A percentile compares a stretch with the other conserved stretches of the same genome.
Conservation (phyloP, 805 yeast genomes). For the Starmerella kuoi region DNA sequence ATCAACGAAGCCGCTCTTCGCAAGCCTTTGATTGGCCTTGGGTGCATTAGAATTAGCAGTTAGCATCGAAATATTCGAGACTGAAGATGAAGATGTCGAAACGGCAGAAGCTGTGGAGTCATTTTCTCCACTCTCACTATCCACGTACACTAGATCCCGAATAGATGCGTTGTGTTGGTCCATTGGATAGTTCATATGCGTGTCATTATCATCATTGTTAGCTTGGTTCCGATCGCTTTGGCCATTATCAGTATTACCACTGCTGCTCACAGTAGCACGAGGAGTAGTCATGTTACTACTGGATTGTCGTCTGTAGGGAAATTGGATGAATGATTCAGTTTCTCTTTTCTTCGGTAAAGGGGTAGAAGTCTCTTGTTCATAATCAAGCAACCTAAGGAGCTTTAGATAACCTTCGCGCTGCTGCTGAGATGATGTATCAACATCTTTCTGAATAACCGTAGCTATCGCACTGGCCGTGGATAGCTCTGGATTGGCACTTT, state of each 20-base stretch:
- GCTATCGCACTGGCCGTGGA: slow-evolving; percentile 4
- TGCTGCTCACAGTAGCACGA: background rate
- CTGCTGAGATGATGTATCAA: slow-evolving; percentile 2
- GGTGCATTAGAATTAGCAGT: background rate
- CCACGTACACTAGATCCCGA: background rate
- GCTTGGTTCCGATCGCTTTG: background rate
- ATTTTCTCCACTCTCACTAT: background rate
- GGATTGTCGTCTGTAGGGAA: background rate
- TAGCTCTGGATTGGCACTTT: background rate
- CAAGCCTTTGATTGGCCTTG: background rate
- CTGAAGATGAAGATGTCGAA: background rate
- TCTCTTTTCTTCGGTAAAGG: background rate
- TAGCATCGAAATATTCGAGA: background rate
- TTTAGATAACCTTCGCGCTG: slow-evolving; percentile 7
- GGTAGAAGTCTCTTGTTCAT: background rate
- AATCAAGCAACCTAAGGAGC: slow-evolving; percentile 4
- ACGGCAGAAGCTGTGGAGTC: background rate
- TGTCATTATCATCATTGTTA: background rate
- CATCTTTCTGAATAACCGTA: slow-evolving; percentile 1
- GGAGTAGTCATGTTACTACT: background rate
- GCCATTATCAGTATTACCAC: background rate
- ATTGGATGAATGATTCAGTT: background rate
- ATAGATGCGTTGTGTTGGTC: background rate
- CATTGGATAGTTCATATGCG: background rate
- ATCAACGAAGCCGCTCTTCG: background rate